Base-by-base conservation (phyloP, 441 rosid genomes). In the Manihot esculenta region DNA sequence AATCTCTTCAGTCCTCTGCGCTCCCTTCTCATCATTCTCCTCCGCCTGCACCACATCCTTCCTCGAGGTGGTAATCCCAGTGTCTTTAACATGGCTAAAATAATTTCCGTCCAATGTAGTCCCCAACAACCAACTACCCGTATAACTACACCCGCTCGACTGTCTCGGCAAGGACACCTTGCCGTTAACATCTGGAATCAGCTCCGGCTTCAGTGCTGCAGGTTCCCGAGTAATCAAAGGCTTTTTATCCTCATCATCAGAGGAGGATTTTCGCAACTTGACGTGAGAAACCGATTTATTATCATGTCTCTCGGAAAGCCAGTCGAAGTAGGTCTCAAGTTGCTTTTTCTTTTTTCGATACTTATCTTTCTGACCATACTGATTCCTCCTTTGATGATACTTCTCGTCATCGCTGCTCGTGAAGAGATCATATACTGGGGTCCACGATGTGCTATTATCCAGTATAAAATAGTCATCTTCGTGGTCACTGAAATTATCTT, bases 91-190 rank as follows among this genome's bases (percentile, higher is more conserved):
- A n/a, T 84, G 95, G 47, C 85, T 83, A 33, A 82, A 83, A 55
- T 78, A 83, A 69, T 74, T 85, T 10, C 89, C 97, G 17, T 89
- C 97, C 70, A 84, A 64, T 23, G 93, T 87, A 35, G 87, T 80
- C 57, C 87, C 97, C 2, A 97, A 90, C 81, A 90, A 90, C 85
- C 87, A 86, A 79, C 99, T 92, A 17, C 91, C 91, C 0, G 87
- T 88, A 57, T 83, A 89, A 70, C 97, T 92, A 64, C 98, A 92
- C 71, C 90, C 97, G 58, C 98, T 94, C 0, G 98, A 92, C 54
- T 89, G 64, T 81, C 98, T 79, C 42, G 87, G 89, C 81, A 94
- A 80, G 15, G 97, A 92, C 18, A 86, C 87, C 77, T 75, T 84
- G 72, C 84, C 76, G 69, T 85, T 91, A 73, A 79, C 84, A 49